phyloP scores from a whole-genome alignment of 257 asterid genomes.

The Rhazya stricta region DNA sequence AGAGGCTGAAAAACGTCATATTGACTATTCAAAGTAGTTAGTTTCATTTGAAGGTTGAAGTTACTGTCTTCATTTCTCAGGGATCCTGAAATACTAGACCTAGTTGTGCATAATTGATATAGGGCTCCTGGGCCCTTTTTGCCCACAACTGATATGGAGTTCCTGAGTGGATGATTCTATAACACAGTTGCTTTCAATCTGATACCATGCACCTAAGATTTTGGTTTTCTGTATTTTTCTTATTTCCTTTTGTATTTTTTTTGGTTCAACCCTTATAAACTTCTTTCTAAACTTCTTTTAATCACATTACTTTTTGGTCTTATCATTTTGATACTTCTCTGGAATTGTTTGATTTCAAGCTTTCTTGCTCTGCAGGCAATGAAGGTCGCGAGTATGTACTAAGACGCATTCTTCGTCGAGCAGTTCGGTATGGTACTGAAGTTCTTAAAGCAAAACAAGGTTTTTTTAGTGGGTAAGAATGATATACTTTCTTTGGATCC shows the following conservation, averaged over 20 bases:
- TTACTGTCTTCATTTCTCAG: neutral
- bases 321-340: conserved; percentile 2
- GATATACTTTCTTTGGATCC: conserved; percentile 2
- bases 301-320: neutral
- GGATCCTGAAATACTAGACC: neutral
- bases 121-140: neutral
- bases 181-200: neutral
- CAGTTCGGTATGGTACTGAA: conserved; percentile 97
- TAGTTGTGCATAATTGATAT: neutral
- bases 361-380: conserved; percentile 54
- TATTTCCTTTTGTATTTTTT: neutral
- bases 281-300: neutral
- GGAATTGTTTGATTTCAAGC: conserved; percentile 9
- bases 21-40: neutral
- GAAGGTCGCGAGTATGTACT: conserved; percentile 98
- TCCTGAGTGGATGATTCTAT: neutral
- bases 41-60: neutral
- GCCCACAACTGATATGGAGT: neutral
- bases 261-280: neutral
- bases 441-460: conserved; percentile 84
- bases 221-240: neutral
- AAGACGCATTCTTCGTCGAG: conserved; percentile 94
- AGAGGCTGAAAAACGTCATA: neutral
- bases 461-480: conserved; percentile 71
- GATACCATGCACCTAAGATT: neutral